Evolutionary conservation across 2,329 filamentous ascomycete genomes (phyloP).

Genomic region (Rutstroemia sp.): DNA sequence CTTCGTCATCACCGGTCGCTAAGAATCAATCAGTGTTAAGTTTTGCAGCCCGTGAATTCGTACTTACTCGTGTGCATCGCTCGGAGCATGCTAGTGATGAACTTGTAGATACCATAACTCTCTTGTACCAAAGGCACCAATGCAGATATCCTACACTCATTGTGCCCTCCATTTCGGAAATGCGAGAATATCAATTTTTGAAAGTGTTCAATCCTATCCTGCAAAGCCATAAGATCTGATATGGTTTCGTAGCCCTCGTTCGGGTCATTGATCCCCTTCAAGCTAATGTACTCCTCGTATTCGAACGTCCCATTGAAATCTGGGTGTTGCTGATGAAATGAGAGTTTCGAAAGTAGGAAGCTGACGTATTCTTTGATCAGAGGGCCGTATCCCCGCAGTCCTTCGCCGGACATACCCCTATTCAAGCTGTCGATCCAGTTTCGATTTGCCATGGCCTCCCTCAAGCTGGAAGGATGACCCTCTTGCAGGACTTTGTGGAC

Average conservation of each 20-base stretch:
- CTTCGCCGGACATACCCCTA: conserved; percentile 74
- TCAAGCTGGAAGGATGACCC: conserved; percentile 79
- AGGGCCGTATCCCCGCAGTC: conserved; percentile 81
- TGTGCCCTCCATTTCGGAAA: conserved; percentile 85
- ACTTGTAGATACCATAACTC: conserved; percentile 99
- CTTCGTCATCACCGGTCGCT: conserved; percentile 91
- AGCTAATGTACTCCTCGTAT: conserved; percentile 96
- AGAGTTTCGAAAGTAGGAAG: conserved; percentile 87
- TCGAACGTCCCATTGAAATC: conserved; percentile 99
- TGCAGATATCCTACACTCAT: conserved; percentile 93
- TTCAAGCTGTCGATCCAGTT: conserved; percentile 91
- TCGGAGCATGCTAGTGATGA: conserved; percentile 97
- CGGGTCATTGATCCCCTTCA: conserved; percentile 97
- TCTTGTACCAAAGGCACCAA: conserved; percentile 91
- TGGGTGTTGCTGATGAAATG: conserved; percentile 93
- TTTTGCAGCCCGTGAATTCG: not conserved
- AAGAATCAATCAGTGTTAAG: conserved; percentile 11
- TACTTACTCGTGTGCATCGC: conserved; percentile 89
- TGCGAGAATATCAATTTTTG: conserved; percentile 98
- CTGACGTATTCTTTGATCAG: conserved; percentile 96
- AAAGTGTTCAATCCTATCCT: conserved; percentile 97
- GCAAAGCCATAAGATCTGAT: conserved; percentile 88
- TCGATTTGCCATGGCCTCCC: conserved; percentile 82
- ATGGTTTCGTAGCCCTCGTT: conserved; percentile 98
- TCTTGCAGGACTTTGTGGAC: conserved; percentile 97